Evolutionary conservation across 495 filamentous ascomycete genomes (phyloP).

Genomic region (Aspergillus asperescens): DNA sequence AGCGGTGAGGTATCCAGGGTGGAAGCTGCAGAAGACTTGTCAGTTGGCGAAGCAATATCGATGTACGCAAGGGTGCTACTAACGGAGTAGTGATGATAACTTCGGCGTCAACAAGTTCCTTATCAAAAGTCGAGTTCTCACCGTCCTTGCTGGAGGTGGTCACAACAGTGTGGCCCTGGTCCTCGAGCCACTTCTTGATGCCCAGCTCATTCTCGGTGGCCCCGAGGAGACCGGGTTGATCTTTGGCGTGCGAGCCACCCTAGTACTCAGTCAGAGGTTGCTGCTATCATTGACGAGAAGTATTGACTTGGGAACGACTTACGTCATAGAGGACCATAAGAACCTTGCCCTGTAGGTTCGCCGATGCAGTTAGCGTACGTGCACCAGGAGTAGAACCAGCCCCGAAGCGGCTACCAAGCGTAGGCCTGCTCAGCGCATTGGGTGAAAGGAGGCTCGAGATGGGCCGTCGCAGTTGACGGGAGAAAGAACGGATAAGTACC

Average conservation of each 20-base stretch:
- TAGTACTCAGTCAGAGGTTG: slow-evolving; percentile 22
- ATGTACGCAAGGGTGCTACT: slow-evolving; percentile 26
- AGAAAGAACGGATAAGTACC: slow-evolving; percentile 63
- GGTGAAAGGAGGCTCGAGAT: slow-evolving; percentile 49
- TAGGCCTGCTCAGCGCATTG: slow-evolving; percentile 25
- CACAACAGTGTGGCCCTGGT: slow-evolving; percentile 88
- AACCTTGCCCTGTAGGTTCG: slow-evolving; percentile 63
- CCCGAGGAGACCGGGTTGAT: slow-evolving; percentile 83
- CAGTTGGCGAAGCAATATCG: slow-evolving; percentile 2
- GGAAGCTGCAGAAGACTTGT: slow-evolving; percentile 62
- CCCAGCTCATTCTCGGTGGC: slow-evolving; percentile 98
- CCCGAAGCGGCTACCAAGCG: slow-evolving; percentile 22
- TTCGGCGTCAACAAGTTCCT: slow-evolving; percentile 93
- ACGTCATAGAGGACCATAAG: slow-evolving; percentile 73
- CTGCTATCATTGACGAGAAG: not conserved
- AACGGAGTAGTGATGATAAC: slow-evolving; percentile 99
- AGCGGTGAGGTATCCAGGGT: slow-evolving; percentile 94
- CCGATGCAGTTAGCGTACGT: slow-evolving; percentile 53
- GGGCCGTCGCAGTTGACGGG: slow-evolving; percentile 53
- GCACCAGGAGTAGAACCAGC: slow-evolving; percentile 35
- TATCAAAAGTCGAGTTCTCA: slow-evolving; percentile 86
- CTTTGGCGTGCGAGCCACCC: slow-evolving; percentile 62
- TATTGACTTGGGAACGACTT: slow-evolving; percentile 26
- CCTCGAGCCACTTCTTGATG: slow-evolving; percentile 92
- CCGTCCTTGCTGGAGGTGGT: slow-evolving; percentile 98